phyloP scores from a whole-genome alignment of 768 basidiomycete species.

The Trichaptum fuscoviolaceum region DNA sequence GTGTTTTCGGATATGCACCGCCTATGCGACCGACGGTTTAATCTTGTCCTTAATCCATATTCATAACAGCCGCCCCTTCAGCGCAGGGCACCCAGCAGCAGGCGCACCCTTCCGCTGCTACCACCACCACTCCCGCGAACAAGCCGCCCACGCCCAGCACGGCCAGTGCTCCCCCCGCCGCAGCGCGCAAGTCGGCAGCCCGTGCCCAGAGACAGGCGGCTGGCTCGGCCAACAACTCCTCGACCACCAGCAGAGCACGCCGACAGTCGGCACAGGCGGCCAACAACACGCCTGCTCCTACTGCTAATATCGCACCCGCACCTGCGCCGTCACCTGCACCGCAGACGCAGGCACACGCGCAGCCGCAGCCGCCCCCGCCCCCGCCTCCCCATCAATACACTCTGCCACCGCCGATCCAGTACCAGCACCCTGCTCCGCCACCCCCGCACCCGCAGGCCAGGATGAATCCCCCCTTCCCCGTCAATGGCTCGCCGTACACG shows the following conservation, averaged over 20 bases:
- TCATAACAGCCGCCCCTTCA: background rate
- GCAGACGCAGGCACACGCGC: background rate
- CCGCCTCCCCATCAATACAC: background rate
- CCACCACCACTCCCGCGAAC: background rate
- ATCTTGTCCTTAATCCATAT: background rate
- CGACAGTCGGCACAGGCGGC: background rate
- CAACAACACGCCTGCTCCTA: background rate
- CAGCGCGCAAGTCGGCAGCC: background rate
- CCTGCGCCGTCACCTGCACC: too few relatives aligned
- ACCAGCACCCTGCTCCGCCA: constrained; percentile 50
- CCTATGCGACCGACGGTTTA: background rate
- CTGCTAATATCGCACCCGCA: background rate
- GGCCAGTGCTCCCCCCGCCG: background rate
- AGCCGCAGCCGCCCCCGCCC: background rate
- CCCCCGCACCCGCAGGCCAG: constrained; percentile 40
- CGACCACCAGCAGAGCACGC: constrained; percentile 4
- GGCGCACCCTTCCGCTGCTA: background rate
- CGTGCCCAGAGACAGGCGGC: background rate
- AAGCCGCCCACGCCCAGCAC: background rate
- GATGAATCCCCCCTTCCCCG: constrained; percentile 70
- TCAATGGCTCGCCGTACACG: constrained; percentile 49
- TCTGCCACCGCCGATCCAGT: background rate
- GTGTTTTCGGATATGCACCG: background rate
- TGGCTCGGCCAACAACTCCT: constrained; percentile 15
- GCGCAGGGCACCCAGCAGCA: background rate